These are phyloP conservation scores for Raffaelea ambrosiae DNA, from an alignment of 2,329 filamentous ascomycete species.

Conservation along the genomic window DNA sequence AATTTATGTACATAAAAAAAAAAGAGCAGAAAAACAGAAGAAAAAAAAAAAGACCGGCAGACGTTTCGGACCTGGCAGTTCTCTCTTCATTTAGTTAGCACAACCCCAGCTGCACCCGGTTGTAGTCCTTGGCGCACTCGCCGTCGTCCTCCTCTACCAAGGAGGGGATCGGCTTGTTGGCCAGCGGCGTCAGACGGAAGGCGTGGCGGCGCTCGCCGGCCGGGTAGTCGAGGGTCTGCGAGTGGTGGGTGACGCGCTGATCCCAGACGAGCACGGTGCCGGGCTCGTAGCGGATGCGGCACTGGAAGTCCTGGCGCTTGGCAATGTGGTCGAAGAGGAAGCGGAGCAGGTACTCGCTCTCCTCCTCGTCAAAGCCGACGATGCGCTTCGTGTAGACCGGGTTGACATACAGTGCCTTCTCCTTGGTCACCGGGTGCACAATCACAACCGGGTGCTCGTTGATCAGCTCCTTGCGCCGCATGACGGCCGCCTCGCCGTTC, in stretches of 20 bases:
- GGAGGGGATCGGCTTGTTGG: conserved; percentile 32
- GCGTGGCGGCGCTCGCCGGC: conserved; percentile 13
- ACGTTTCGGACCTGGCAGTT: too few relatives aligned
- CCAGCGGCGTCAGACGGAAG: conserved; percentile 22
- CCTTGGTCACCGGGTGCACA: conserved; percentile 73
- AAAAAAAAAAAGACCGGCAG: too few relatives aligned
- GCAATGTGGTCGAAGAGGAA: conserved; percentile 35
- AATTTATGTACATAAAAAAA: too few relatives aligned
- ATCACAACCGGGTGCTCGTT: conserved; percentile 71
- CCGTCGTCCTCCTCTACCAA: conserved; percentile 11
- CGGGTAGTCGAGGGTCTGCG: conserved; percentile 15
- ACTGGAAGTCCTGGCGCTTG: conserved; percentile 35
- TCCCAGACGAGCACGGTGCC: conserved; percentile 35
- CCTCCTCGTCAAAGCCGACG: conserved; percentile 76
- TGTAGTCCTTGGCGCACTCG: conserved; percentile 9
- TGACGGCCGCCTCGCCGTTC: conserved; percentile 16
- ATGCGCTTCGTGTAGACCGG: conserved; percentile 48
- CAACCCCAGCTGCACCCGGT: conserved; percentile 9
- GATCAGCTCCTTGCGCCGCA: conserved; percentile 25
- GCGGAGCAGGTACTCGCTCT: conserved; percentile 53
- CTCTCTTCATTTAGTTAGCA: too few relatives aligned
- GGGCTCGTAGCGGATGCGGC: conserved; percentile 36
- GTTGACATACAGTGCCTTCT: conserved; percentile 78
- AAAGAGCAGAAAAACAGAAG: too few relatives aligned
- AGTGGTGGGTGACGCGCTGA: conserved; percentile 16